Percentiles rank a stretch among this genome's conserved stretches.
Conservation (phyloP, 1,284 basidiomycete genomes). For the Fomitopsis palustris region DNA sequence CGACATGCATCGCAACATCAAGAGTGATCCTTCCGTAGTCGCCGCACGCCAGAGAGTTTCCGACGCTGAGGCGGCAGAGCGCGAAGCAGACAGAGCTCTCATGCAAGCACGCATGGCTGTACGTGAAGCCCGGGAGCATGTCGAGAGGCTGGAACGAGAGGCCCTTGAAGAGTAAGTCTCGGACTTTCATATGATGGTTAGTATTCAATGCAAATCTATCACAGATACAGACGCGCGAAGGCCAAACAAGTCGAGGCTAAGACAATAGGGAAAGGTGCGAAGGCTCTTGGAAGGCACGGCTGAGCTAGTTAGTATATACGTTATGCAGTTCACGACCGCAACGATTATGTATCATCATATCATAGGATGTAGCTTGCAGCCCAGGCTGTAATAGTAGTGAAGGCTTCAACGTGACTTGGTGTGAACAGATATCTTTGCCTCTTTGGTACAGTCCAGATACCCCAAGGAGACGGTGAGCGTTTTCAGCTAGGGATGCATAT, state of each 20-base stretch:
- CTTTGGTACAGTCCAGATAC: too few species aligned
- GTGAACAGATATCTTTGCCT: not conserved
- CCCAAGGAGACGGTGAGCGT: too few species aligned
- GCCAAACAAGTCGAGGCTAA: slow-evolving; percentile 57
- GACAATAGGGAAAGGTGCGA: slow-evolving; percentile 50
- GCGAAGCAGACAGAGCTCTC: slow-evolving; percentile 51
- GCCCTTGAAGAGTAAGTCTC: slow-evolving; percentile 51
- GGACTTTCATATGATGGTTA: too few species aligned
- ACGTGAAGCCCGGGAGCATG: slow-evolving; percentile 49
- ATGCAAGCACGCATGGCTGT: slow-evolving; percentile 42
- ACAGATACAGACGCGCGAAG: slow-evolving; percentile 42
- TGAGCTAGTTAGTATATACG: slow-evolving; percentile 23
- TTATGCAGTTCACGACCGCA: not conserved
- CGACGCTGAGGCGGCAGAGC: slow-evolving; percentile 53
- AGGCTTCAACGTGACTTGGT: too few species aligned
- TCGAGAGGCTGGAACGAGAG: slow-evolving; percentile 49
- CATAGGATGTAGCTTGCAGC: not conserved
- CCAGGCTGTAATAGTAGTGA: too few species aligned
- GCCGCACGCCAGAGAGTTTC: slow-evolving; percentile 50
- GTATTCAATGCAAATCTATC: too few species aligned
- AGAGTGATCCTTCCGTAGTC: slow-evolving; percentile 48
- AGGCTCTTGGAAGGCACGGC: slow-evolving; percentile 53
- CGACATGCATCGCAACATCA: slow-evolving; percentile 12
- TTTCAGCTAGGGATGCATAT: too few species aligned
- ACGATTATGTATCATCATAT: not conserved